Evolutionary conservation across 441 rosid species (phyloP), one percentile per base, ranked within the genome.

Genomic region (Brassica balearica): DNA sequence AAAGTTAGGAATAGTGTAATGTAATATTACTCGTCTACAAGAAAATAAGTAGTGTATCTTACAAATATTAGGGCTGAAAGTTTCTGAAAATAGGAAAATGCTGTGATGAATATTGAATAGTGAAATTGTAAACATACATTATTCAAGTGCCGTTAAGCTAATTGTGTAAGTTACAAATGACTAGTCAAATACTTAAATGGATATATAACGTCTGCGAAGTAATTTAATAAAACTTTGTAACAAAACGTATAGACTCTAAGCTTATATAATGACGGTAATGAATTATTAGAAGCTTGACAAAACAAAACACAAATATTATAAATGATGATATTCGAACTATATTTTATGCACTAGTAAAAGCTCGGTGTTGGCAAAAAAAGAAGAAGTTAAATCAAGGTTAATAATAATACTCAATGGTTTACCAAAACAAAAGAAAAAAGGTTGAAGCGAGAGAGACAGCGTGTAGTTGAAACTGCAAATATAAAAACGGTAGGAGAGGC

Each of bases 401-500:
- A 43, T 43, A 43, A 43, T 11, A 43, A 41, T 11, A 25, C 8
- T 61, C 17, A 2, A 12, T 25, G 65, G 36, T 61, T 61, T 61
- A 61, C 65, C 36, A 11, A 60, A 61, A 5, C 14, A 61, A 61
- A 9, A 25, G 19, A 25, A 12, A 17, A 2, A 61, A 61, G 36
- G 38, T 25, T 22, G 6, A 48, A 1, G 17, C 59, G 19, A 15
- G 22, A 14, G 59, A 56, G 12, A 56, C 12, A 19, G 61, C 74
- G 20, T 48, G 77, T 68, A 67, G 74, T 73, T 73, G 55, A 29
- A 61, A 23, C 22, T 0, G 22, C 8, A 11, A 53, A 60, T 17
- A 56, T 8, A 9, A 69, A 22, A 61, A 58, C 8, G 82, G 82
- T 80, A 76, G 73, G 84, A 51, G 51, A 51, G 29, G 34, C 61